Evolutionary conservation across 1,139 yeast species (phyloP).

Genomic region (Hanseniaspora sp.): DNA sequence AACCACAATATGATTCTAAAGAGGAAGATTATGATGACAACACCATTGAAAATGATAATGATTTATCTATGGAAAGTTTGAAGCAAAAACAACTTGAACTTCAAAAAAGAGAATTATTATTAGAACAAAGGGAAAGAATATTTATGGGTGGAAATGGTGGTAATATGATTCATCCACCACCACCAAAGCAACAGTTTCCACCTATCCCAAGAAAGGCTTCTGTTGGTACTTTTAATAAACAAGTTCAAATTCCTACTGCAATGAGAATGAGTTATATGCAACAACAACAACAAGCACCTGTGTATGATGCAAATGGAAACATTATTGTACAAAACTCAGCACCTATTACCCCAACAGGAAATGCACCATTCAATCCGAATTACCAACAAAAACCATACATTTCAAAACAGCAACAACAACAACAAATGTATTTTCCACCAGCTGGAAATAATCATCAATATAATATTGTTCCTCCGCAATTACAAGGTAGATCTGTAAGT

Average conservation of each 20-base stretch:
- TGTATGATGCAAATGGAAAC: constrained; percentile 12
- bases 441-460: background rate
- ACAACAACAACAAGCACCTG: constrained; percentile 17
- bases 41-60: background rate
- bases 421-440: constrained; percentile 16
- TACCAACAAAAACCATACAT: constrained; percentile 15
- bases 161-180: constrained; percentile 16
- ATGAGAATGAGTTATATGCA: constrained; percentile 15
- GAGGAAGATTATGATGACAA: background rate
- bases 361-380: background rate
- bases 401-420: constrained; percentile 1
- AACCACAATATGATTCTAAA: background rate
- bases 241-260: constrained; percentile 19
- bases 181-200: constrained; percentile 19
- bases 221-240: constrained; percentile 22
- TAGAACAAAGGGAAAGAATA: constrained; percentile 35
- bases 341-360: background rate
- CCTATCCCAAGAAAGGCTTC: constrained; percentile 26
- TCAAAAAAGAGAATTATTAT: constrained; percentile 37
- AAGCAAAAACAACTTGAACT: constrained; percentile 35
- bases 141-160: constrained; percentile 26
- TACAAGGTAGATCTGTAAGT: background rate
- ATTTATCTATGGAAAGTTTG: constrained; percentile 10
- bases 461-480: background rate
- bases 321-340: background rate